These are phyloP conservation scores for Ophiocordyceps camponoti-floridani DNA, from an alignment of 2,329 filamentous ascomycete species.

Conservation along the genomic window DNA sequence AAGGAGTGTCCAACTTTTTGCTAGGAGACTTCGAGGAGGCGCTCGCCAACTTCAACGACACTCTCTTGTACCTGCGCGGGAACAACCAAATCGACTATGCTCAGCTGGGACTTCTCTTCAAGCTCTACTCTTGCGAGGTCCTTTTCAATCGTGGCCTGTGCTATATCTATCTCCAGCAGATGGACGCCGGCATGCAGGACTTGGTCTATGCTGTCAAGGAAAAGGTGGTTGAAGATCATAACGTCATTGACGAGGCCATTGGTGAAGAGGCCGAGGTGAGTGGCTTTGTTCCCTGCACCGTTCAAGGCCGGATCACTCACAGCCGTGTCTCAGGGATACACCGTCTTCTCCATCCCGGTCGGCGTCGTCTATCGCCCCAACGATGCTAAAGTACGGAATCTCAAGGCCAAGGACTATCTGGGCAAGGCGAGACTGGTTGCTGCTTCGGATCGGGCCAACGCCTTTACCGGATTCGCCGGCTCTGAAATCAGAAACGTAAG, in stretches of 20 bases:
- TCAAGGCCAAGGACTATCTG: slow-evolving; percentile 95
- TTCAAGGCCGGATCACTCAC: neutral
- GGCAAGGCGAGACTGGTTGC: slow-evolving; percentile 91
- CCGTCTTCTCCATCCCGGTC: slow-evolving; percentile 94
- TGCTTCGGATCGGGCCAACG: slow-evolving; percentile 63
- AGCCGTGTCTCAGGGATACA: slow-evolving; percentile 53
- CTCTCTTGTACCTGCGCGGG: slow-evolving; percentile 78
- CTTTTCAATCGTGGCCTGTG: slow-evolving; percentile 94
- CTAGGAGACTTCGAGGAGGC: slow-evolving; percentile 96
- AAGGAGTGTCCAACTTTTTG: slow-evolving; percentile 94
- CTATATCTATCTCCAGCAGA: slow-evolving; percentile 92
- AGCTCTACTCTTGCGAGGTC: slow-evolving; percentile 92
- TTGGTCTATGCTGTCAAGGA: slow-evolving; percentile 81
- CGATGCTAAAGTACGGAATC: slow-evolving; percentile 92
- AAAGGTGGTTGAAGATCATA: slow-evolving; percentile 89
- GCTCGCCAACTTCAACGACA: slow-evolving; percentile 96
- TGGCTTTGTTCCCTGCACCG: neutral
- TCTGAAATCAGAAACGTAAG: slow-evolving; percentile 59
- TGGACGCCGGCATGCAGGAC: slow-evolving; percentile 80
- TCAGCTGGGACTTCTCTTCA: slow-evolving; percentile 86
- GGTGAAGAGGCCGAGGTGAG: slow-evolving; percentile 75
- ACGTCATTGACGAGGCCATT: slow-evolving; percentile 96
- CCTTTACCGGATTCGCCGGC: slow-evolving; percentile 66
- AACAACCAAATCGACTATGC: slow-evolving; percentile 98
- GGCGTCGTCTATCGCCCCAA: slow-evolving; percentile 91